A percentile compares a stretch with the other conserved stretches of the same genome.
These are phyloP conservation scores for Leccinum huronense DNA, from an alignment of 1,284 basidiomycete species.

Conservation along the genomic window DNA sequence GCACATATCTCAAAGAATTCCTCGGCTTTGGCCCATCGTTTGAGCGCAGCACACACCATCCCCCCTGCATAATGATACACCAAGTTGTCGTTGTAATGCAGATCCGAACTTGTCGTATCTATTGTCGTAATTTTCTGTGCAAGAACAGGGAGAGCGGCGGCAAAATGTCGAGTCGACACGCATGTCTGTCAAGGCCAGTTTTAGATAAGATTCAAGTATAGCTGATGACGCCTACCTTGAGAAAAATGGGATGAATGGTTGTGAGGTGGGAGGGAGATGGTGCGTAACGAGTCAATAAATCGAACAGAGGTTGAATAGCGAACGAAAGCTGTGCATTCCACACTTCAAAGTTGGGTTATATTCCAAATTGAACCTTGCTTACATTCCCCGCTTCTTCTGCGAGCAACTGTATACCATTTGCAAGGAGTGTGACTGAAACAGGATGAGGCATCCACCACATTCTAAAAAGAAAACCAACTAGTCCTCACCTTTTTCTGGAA, in stretches of 20 bases:
- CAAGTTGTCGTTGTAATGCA: constrained; percentile 73
- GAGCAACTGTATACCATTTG: constrained; percentile 44
- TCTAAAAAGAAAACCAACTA: not conserved
- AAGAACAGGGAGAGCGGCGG: constrained; percentile 57
- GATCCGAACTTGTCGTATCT: constrained; percentile 50
- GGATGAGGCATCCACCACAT: constrained; percentile 4
- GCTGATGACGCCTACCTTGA: constrained; percentile 38
- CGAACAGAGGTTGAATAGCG: constrained; percentile 56
- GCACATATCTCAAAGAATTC: constrained; percentile 78
- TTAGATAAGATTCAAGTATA: not conserved
- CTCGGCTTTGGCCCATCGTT: constrained; percentile 62
- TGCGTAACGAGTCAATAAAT: constrained; percentile 61
- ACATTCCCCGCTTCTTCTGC: constrained; percentile 44
- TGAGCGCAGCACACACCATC: constrained; percentile 57
- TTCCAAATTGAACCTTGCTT: constrained; percentile 20
- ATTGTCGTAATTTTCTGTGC: constrained; percentile 57
- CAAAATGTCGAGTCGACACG: constrained; percentile 51
- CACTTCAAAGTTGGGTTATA: constrained; percentile 13
- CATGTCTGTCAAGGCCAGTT: constrained; percentile 30
- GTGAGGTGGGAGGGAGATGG: constrained; percentile 60
- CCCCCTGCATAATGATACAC: constrained; percentile 77
- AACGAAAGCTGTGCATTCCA: constrained; percentile 39
- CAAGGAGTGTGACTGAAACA: constrained; percentile 47
- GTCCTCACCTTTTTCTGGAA: constrained; percentile 62
- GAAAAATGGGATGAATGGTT: constrained; percentile 62